These are phyloP conservation scores for Tylopilus felleus DNA, from an alignment of 768 basidiomycete species.

Conservation along the genomic window DNA sequence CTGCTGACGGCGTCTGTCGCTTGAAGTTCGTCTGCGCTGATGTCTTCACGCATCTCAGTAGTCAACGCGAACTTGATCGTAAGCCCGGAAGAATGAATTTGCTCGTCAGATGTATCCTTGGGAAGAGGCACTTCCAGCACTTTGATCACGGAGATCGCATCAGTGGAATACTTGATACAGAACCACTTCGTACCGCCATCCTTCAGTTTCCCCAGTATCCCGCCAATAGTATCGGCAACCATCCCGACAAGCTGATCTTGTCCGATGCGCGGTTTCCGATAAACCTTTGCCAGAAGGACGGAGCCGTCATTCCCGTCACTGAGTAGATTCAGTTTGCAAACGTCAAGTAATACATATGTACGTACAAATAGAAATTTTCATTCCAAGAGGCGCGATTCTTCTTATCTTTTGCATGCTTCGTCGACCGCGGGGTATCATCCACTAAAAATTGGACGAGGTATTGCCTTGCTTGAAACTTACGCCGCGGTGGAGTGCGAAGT, in stretches of 20 bases:
- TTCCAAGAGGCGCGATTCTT: conserved; percentile 6
- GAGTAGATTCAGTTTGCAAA: background rate
- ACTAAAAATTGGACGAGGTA: conserved; percentile 13
- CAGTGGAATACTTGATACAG: background rate
- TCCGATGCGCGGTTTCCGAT: conserved; percentile 7
- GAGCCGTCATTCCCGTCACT: conserved; percentile 16
- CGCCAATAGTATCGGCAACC: conserved; percentile 9
- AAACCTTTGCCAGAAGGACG: conserved; percentile 9
- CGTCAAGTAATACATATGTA: background rate
- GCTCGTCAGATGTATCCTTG: background rate
- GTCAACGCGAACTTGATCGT: conserved; percentile 16
- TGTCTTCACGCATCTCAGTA: background rate
- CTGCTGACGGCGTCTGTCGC: conserved; percentile 11
- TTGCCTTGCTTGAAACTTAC: conserved; percentile 4
- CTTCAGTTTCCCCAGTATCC: conserved; percentile 7
- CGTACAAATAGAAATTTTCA: conserved; percentile 17
- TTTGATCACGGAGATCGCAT: background rate
- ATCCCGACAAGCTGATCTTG: conserved; percentile 10
- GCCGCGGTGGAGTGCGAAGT: conserved; percentile 7
- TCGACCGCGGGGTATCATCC: conserved; percentile 10
- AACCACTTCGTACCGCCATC: conserved; percentile 9
- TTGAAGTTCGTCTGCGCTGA: conserved; percentile 11
- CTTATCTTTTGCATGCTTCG: conserved; percentile 13
- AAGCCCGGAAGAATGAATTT: background rate
- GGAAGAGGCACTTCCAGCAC: conserved; percentile 16